Evolutionary conservation across 2,329 filamentous ascomycete species (phyloP), one percentile per base, ranked within the genome.

Genomic region (Cladobotryum protrusum): DNA sequence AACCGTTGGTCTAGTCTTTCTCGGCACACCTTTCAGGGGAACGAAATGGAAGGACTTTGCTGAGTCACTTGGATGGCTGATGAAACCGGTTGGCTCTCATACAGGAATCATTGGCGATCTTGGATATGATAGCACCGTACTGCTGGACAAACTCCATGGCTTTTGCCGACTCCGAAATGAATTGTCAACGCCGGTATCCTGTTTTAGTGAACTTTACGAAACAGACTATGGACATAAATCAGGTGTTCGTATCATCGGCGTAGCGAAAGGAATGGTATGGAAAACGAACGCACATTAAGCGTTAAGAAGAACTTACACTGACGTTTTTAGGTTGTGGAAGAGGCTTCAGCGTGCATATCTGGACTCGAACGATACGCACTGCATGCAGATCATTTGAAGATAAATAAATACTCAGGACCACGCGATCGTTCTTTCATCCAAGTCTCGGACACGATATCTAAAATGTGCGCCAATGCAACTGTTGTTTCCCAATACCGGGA

Each of bases 11-110:
- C 20, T 57, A n/a, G 48, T 56, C 2, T 52, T 54, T 18, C 50
- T 59, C 1, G 56, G 56, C 14, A 49, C 55, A 5, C 56, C 56
- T n/a, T 52, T 57, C 18, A 45, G 48, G 5, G 56, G 56, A 5
- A 51, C 55, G 5, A 53, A 50, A 36, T 45, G 47, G 24, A 43
- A 53, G n/a, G 24, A 20, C 1, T 17, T 57, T 14, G 19, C 47
- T 18, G n/a, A 52, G 5, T 5, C 44, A 17, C 13, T 51, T 12
- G 48, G 52, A 13, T 19, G 15, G 4, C 29, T 57, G n/a, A 50
- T 53, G 53, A 36, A 29, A 9, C 47, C 32, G 5, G 52, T 45
- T 9, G 50, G 55, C 40, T 56, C 57, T 5, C 53, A 57, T 43
- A 37, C 43, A 18, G 55, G 54, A 3, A 49, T 59, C 20, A 32